Percentiles rank a stretch among this genome's conserved stretches.
phyloP scores from a whole-genome alignment of 2,329 filamentous ascomycete species.

The Leptosphaerulina australis region DNA sequence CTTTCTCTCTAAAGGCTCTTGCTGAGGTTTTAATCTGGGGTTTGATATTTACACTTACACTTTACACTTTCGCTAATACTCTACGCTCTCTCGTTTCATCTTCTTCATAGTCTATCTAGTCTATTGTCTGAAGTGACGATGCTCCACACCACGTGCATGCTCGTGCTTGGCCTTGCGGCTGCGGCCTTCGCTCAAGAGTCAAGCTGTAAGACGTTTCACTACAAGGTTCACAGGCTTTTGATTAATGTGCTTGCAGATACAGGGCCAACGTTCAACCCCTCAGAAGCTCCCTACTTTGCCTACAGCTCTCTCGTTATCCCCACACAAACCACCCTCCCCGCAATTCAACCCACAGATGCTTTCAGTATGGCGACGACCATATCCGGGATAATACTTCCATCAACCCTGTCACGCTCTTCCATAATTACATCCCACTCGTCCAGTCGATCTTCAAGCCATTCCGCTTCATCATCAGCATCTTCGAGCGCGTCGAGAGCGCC shows the following conservation, averaged over 20 bases:
- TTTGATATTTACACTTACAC: neutral
- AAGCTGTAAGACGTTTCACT: slow-evolving; percentile 7
- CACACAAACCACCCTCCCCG: slow-evolving; percentile 18
- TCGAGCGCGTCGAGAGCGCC: neutral
- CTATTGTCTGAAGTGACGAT: slow-evolving; percentile 8
- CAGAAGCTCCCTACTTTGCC: slow-evolving; percentile 28
- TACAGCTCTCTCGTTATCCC: slow-evolving; percentile 24
- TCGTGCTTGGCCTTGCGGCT: slow-evolving; percentile 18
- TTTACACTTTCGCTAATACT: slow-evolving; percentile 1
- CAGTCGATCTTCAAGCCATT: slow-evolving; percentile 1
- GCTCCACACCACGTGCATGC: slow-evolving; percentile 20
- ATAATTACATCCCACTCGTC: neutral
- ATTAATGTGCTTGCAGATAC: slow-evolving; percentile 17
- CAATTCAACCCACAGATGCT: slow-evolving; percentile 6
- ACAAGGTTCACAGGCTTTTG: neutral
- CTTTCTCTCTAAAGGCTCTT: neutral
- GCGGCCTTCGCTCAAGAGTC: slow-evolving; percentile 17
- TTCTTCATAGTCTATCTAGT: neutral
- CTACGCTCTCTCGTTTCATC: slow-evolving; percentile 9
- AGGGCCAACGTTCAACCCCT: slow-evolving; percentile 28
- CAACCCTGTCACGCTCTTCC: slow-evolving; percentile 7
- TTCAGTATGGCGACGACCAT: slow-evolving; percentile 18
- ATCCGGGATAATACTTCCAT: slow-evolving; percentile 2
- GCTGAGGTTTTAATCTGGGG: neutral
- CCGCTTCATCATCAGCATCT: slow-evolving; percentile 10